phyloP scores from a whole-genome alignment of 495 filamentous ascomycete genomes.

The Aspergillus campestris region DNA sequence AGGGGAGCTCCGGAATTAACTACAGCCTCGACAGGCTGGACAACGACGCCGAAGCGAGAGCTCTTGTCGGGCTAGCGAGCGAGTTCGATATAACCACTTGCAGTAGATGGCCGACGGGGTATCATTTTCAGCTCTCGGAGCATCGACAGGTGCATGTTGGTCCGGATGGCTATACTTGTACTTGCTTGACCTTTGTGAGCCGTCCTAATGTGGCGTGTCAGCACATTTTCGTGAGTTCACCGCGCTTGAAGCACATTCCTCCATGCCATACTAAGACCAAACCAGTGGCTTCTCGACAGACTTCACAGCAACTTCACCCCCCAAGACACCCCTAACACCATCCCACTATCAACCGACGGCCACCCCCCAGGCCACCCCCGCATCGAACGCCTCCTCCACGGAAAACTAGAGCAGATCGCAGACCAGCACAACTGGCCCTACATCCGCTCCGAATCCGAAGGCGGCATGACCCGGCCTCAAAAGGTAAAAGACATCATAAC shows the following conservation, averaged over 20 bases:
- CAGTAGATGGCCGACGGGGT: slow-evolving; percentile 19
- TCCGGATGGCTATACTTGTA: slow-evolving; percentile 24
- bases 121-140: slow-evolving; percentile 31
- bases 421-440: slow-evolving; percentile 32
- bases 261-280: background rate
- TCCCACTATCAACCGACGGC: slow-evolving; percentile 27
- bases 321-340: slow-evolving; percentile 15
- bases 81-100: slow-evolving; percentile 31
- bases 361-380: slow-evolving; percentile 22
- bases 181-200: slow-evolving; percentile 26
- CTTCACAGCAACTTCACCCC: slow-evolving; percentile 28
- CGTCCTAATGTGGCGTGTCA: slow-evolving; percentile 31
- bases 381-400: slow-evolving; percentile 31
- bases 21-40: slow-evolving; percentile 34
- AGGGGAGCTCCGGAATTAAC: slow-evolving; percentile 30
- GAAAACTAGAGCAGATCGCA: slow-evolving; percentile 30
- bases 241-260: background rate
- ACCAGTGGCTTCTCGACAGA: slow-evolving; percentile 40
- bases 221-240: slow-evolving; percentile 37
- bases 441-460: slow-evolving; percentile 17
- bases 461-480: slow-evolving; percentile 31
- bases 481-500: slow-evolving; percentile 42
- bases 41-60: slow-evolving; percentile 25
- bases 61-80: slow-evolving; percentile 28
- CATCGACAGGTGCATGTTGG: slow-evolving; percentile 25